Evolutionary conservation across 164 flowering plant species (phyloP), one percentile per base, ranked within the genome.

Genomic region (Liriodendron chinense): DNA sequence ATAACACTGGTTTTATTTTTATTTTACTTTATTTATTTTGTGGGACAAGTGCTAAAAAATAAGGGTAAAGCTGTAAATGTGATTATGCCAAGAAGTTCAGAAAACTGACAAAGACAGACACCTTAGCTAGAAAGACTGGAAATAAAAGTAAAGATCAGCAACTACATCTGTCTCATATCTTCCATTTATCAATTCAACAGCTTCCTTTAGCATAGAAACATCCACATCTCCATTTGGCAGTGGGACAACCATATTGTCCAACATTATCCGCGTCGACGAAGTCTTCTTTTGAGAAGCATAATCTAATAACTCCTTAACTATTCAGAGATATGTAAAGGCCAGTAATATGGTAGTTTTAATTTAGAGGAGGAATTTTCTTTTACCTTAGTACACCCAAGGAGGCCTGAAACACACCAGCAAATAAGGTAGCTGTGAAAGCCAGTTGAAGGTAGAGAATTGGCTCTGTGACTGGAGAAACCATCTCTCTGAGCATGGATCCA

Each of bases 201-300:
- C 99, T 83, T 94, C 89, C 84, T 86, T 88, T 47, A 96, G 98
- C 98, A 94, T 94, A 28, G 95, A 86, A 9, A 89, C 89, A 76
- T 94, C 97, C 71, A 92, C 86, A 80, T 91, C 97, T 25, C 97
- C 98, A 83, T 90, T 80, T 23, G 90, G 84, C 53, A 82, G 82
- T 5, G 96, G 98, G 47, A 91, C 86, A 78, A 94, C 97, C 99
- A 96, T 96, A 82, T 96, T 96, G 79, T 96, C 98, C 82, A 96
- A 76, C 99, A 96, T 91, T 84, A 96, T 92, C 77, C 99, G 84
- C 50, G 92, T 89, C 80, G 94, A 78, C n/a, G 85, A 86, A 28
- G 98, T 84, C 82, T 87, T 81, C 34, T 77, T 76, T 74, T 86
- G 79, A 67, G 95, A 85, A 70, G 95, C 91, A 89, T 91, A 94